phyloP scores from a whole-genome alignment of 2,329 filamentous ascomycete species.

The Aspergillus neotritici region DNA sequence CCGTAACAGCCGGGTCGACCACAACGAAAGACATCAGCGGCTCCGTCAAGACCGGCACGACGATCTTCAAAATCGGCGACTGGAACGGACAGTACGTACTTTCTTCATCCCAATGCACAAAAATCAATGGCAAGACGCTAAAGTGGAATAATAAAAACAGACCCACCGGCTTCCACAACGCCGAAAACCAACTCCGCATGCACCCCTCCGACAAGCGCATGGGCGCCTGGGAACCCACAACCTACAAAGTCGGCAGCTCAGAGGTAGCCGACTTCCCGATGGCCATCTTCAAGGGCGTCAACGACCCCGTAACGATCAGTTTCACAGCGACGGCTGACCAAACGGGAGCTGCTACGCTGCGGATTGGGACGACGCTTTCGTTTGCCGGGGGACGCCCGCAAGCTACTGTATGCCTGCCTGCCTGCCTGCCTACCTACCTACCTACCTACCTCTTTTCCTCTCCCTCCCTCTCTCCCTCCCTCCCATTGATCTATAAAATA shows the following conservation, averaged over 20 bases:
- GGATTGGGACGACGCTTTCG: slow-evolving; percentile 59
- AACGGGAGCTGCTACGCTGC: slow-evolving; percentile 52
- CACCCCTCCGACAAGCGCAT: slow-evolving; percentile 62
- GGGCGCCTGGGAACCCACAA: slow-evolving; percentile 54
- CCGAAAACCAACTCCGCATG: slow-evolving; percentile 62
- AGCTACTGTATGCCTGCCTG: slow-evolving; percentile 28
- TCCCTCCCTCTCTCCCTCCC: too few species aligned
- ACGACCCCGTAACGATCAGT: slow-evolving; percentile 56
- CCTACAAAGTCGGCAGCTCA: slow-evolving; percentile 57
- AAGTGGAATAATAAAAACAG: slow-evolving; percentile 10
- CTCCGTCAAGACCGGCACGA: slow-evolving; percentile 44
- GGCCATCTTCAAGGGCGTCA: slow-evolving; percentile 59
- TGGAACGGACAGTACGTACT: slow-evolving; percentile 53
- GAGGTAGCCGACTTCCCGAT: slow-evolving; percentile 55
- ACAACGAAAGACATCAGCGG: slow-evolving; percentile 50
- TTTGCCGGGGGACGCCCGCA: slow-evolving; percentile 57
- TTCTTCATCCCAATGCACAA: slow-evolving; percentile 1
- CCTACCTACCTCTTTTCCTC: too few species aligned
- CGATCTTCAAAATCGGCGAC: slow-evolving; percentile 59
- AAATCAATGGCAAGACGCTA: neutral
- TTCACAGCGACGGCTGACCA: slow-evolving; percentile 52
- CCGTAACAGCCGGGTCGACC: slow-evolving; percentile 47
- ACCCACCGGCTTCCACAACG: slow-evolving; percentile 60
- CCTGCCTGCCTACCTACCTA: too few species aligned
- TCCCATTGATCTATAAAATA: too few species aligned